Evolutionary conservation across 768 basidiomycete genomes (phyloP).

Genomic region (Atractiella rhizophila): DNA sequence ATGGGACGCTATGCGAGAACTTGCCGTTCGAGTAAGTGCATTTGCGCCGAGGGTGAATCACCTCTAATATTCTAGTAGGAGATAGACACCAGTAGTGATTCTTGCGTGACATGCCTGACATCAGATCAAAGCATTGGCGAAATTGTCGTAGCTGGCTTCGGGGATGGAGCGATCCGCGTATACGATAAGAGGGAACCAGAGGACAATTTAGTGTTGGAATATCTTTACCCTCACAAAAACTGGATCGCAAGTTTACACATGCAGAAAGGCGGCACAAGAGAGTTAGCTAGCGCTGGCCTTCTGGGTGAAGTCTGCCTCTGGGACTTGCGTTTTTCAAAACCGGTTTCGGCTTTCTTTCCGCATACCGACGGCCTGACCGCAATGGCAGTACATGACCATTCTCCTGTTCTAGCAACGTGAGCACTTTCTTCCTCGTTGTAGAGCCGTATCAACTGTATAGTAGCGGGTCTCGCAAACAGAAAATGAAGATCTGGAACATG

Average conservation of each 20-base stretch:
- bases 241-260: conserved; percentile 82
- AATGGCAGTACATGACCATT: conserved; percentile 62
- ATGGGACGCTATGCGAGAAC: conserved; percentile 63
- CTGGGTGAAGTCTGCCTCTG: conserved; percentile 77
- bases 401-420: conserved; percentile 64
- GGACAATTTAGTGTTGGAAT: conserved; percentile 54
- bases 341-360: conserved; percentile 38
- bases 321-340: conserved; percentile 49
- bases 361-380: conserved; percentile 49
- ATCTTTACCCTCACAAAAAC: conserved; percentile 40
- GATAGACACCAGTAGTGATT: conserved; percentile 64
- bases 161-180: conserved; percentile 63
- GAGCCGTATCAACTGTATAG: too few relatives aligned
- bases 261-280: conserved; percentile 41
- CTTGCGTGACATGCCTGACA: conserved; percentile 60
- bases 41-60: not conserved
- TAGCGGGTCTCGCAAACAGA: too few relatives aligned
- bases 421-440: too few relatives aligned
- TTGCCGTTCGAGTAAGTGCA: not conserved
- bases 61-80: conserved; percentile 31
- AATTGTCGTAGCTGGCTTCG: conserved; percentile 71
- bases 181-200: conserved; percentile 75
- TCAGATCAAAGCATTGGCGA: conserved; percentile 52
- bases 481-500: too few relatives aligned
- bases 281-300: conserved; percentile 32